Base-by-base conservation (phyloP, 1,284 basidiomycete genomes). In the Malassezia japonica region DNA sequence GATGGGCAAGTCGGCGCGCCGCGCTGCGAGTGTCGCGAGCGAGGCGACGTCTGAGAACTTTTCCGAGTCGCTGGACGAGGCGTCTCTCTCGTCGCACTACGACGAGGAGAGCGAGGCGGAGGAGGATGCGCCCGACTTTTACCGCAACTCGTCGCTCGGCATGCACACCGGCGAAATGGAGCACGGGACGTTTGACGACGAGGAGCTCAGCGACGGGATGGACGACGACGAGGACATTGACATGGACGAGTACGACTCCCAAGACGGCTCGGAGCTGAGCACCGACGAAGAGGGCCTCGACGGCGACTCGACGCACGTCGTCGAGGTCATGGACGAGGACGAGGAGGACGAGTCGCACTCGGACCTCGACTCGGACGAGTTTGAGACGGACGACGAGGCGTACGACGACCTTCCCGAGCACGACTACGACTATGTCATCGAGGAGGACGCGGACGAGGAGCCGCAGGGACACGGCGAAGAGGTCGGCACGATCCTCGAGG, bases 71-170 rank as follows among this genome's bases (percentile, higher is more conserved):
- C 27, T 39, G 37, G 37, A 39, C 25, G 37, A 39, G 15, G 37
- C 10, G 2, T 16, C 10, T 16, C n/a, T 52, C 32, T 56, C 10
- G 2, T 16, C 10, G 29, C n/a, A 55, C 32, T 56, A 61, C 3
- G 62, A 56, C 10, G 62, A 64, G 16, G 48, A 36, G 13, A 13
- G 7, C 28, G 35, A 44, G 28, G 39, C 24, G 15, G 48, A 50
- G 81, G 60, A 62, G 15, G 78, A 78, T 7, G 88, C 87, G 1
- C 87, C 88, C 6, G 88, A 98, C 74, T 77, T 98, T 20, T 98
- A 98, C 75, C 84, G 92, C 53, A 94, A 92, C 74, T 98, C 92
- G 1, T 86, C 89, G 5, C 79, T 99, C 33, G 94, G 92, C 62
- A 91, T 98, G 89, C 86, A 75, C 69, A 83, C 79, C 18, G 70